Evolutionary conservation across 495 filamentous ascomycete genomes (phyloP).

Genomic region (Aspergillus heteromorphus): DNA sequence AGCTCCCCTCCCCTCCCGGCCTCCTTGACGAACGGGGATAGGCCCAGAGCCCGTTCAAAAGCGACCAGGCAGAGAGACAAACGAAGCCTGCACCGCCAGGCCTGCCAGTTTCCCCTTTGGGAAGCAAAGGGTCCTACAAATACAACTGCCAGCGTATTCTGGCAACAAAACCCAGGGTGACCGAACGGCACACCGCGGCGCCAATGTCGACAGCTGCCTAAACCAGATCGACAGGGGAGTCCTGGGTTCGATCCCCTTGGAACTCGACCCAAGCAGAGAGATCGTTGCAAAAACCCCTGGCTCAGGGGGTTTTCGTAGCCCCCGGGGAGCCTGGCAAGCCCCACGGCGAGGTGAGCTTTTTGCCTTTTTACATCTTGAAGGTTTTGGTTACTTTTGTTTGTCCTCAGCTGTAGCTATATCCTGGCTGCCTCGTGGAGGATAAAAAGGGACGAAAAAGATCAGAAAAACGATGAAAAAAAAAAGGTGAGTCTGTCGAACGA

Average conservation of each 20-base stretch:
- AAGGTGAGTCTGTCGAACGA: too few species aligned
- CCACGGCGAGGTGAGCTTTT: neutral
- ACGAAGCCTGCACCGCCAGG: neutral
- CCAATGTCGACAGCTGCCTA: too few species aligned
- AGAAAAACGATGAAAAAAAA: too few species aligned
- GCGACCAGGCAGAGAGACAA: neutral
- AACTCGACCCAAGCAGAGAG: neutral
- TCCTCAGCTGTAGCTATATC: too few species aligned
- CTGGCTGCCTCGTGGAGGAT: too few species aligned
- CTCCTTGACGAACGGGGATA: neutral
- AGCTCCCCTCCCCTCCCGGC: too few species aligned
- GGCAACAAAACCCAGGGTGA: neutral
- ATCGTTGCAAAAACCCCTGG: neutral
- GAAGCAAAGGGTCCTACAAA: neutral
- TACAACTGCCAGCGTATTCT: neutral
- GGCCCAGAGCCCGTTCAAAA: neutral
- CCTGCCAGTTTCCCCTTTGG: neutral
- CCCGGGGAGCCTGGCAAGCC: neutral
- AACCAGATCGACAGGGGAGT: neutral
- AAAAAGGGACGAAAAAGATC: too few species aligned
- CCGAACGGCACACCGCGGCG: neutral
- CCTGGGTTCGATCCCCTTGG: neutral
- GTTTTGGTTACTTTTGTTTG: too few species aligned
- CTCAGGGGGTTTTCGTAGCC: neutral
- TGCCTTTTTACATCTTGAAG: neutral